Evolutionary conservation across 2,329 filamentous ascomycete genomes (phyloP), one percentile per base, ranked within the genome.

Genomic region (Cryphonectria radicalis): DNA sequence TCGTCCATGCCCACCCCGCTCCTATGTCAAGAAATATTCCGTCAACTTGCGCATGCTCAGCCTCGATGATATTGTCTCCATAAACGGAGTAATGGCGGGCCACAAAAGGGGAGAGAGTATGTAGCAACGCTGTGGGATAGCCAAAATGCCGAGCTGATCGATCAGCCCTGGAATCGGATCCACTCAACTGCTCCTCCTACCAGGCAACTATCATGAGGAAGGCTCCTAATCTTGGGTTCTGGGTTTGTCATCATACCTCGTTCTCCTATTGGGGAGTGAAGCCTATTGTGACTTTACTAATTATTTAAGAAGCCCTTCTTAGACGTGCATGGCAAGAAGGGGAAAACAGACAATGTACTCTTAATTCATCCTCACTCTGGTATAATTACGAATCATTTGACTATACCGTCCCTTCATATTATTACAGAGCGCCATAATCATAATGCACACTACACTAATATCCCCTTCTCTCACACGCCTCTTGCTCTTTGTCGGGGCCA

Each of bases 401-500:
- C 25, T 11, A 57, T 4, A 28, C 25, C 7, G 5, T 28, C 13
- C 11, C 13, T 32, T 57, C 14, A 28, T n/a, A 22, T 37, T 19
- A 10, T 10, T 10, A 32, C 25, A 22, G 11, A 32, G 13, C 14
- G 25, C 22, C 17, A 53, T 25, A 50, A 37, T 50, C 28, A 66
- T 40, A n/a, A 66, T 66, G 64, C 46, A 22, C 17, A 32, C 28
- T 2, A 65, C 10, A 53, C 25, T 32, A 65, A 19, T 46, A 64
- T 50, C 22, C 14, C 42, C 32, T 19, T 50, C 40, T n/a, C 42
- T 53, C 50, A 32, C 28, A 57, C 14, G 5, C 19, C 59, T 63
- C 55, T 19, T 68, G 14, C 7, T 68, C 14, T 19, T 68, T 2
- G 66, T 28, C 25, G 62, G 62, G 62, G 42, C 62, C 14, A 46